Evolutionary conservation across 2,329 filamentous ascomycete species (phyloP), one percentile per base, ranked within the genome.

Genomic region (Fusarium goolgardi): DNA sequence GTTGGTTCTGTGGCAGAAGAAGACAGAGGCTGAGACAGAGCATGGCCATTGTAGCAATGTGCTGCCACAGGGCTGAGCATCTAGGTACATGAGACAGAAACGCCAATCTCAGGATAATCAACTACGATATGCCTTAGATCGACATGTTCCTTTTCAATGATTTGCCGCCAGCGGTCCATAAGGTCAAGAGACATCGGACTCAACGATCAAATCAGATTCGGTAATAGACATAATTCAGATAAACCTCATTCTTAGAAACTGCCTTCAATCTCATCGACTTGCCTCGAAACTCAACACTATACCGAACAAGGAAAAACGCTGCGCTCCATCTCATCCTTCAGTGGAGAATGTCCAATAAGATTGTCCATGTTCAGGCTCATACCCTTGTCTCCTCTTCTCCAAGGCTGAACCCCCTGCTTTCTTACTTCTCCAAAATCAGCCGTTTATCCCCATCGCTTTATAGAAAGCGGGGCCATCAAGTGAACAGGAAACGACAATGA

Each of bases 11-110:
- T 7, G 6, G 37, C 21, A 9, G 15, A 20, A 21, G 37, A 15
- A 20, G 7, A 15, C 9, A 23, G 39, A 41, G 39, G 39, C 41
- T 44, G 23, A 29, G 23, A 44, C 18, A n/a, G 6, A 20, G 27
- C 60, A 65, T 49, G 25, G 62, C 62, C 62, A 25, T 41, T 15
- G 54, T 56, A 39, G 43, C 37, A 20, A 49, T 10, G 18, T 34
- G 27, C 25, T 34, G 18, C 54, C 16, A 59, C 62, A 69, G 40
- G 66, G 66, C 66, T 60, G 57, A 70, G 66, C 7, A 13, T 39
- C 34, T 18, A 53, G 31, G 8, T 5, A 25, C 49, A 41, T 45
- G 15, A 44, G 18, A 35, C 8, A 27, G 60, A 62, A 39, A n/a
- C 34, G 64, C 29, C 23, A 59, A 59, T 64, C 51, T 52, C 25